Base-by-base conservation (phyloP, 2,329 filamentous ascomycete species). In the Monosporascus sp. region DNA sequence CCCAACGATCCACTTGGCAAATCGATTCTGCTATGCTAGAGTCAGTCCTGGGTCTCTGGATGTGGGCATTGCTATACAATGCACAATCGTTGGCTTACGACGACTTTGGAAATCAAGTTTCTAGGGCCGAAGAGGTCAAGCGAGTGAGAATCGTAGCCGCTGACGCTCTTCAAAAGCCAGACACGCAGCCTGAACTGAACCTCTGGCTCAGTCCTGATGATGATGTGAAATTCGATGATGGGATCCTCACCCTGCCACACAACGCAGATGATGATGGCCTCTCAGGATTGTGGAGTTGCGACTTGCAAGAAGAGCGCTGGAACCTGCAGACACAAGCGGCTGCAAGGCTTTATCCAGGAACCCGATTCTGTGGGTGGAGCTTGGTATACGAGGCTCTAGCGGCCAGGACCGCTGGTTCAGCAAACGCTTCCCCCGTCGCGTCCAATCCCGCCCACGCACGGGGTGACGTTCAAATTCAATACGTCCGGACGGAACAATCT, bases 1-100 rank as follows among this genome's bases (percentile, higher is more conserved):
- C 47, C 22, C 38, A 45, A 18, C 54, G 50, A 22, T 15, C 47
- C 3, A 37, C 18, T 24, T 60, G 58, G 60, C 47, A 15, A 9
- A 41, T 55, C 4, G 55, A 62, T 14, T 45, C 58, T 22, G 50
- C 54, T 8, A 47, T 51, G n/a, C n/a, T 61, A 22, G 60, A 63
- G 27, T 53, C 59, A 17, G 48, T 60, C 6, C 44, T 63, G 5
- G 52, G 60, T 2, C 51, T 57, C 8, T 60, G 59, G 53, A 6
- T 60, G 31, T 63, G 58, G 58, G 52, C 51, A 9, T 22, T 60
- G 9, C 24, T 51, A 6, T 24, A 43, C 18, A 20, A 43, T 6
- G 3, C 17, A 14, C 11, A 43, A 20, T 43, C 17, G 1, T 5
- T 43, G 5, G 4, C 39, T 6, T 20, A 9, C 9, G 39, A 43